Evolutionary conservation across 2,329 filamentous ascomycete species (phyloP).

Genomic region (Trichoderma lentiforme): DNA sequence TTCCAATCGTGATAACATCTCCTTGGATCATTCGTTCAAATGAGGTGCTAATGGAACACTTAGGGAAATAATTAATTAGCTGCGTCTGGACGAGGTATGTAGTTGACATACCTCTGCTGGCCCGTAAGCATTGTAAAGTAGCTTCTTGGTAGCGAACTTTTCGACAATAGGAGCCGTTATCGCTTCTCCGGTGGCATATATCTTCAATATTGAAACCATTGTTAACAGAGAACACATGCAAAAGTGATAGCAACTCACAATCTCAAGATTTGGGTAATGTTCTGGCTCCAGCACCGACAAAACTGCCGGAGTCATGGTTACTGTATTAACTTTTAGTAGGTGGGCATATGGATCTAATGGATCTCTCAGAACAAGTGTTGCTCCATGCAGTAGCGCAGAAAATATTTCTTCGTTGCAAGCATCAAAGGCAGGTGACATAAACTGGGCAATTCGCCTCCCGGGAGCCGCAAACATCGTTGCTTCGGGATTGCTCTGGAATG

Average conservation of each 20-base stretch:
- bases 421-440: constrained; percentile 17
- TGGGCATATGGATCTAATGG: constrained; percentile 13
- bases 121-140: constrained; percentile 15
- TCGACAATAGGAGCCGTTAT: background rate
- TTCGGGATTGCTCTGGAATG: constrained; percentile 15
- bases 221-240: background rate
- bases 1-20: background rate
- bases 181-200: constrained; percentile 6
- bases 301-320: constrained; percentile 2
- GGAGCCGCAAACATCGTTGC: constrained; percentile 12
- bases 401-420: constrained; percentile 12
- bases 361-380: constrained; percentile 12
- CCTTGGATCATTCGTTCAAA: constrained; percentile 15
- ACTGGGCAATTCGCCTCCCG: constrained; percentile 13
- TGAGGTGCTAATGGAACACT: constrained; percentile 1
- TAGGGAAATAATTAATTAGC: background rate
- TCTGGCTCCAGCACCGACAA: constrained; percentile 3
- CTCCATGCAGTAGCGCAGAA: constrained; percentile 10
- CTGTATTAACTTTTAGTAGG: constrained; percentile 1
- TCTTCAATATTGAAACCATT: background rate
- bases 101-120: constrained; percentile 6
- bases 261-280: background rate
- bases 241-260: background rate
- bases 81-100: background rate
- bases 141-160: background rate